Evolutionary conservation across 2,329 filamentous ascomycete genomes (phyloP).

Genomic region (Penicillium aurantiogriseum): DNA sequence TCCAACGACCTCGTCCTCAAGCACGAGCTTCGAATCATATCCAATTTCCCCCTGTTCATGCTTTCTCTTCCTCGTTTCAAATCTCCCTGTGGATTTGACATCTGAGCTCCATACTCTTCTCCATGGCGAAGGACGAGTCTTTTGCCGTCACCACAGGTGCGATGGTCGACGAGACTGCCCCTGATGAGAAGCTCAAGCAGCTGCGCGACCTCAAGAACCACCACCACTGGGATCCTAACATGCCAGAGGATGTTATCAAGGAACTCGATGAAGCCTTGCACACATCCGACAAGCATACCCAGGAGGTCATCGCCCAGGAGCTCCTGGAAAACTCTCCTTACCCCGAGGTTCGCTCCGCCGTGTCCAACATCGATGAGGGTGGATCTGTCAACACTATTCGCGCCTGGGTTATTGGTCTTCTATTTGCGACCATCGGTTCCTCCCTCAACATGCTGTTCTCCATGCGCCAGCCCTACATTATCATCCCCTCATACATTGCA

Average conservation of each 20-base stretch:
- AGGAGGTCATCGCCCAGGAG: conserved; percentile 57
- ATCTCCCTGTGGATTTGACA: not conserved
- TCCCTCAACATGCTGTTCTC: conserved; percentile 61
- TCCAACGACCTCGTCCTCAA: conserved; percentile 8
- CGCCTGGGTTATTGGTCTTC: conserved; percentile 61
- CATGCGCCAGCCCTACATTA: conserved; percentile 57
- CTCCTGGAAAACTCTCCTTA: conserved; percentile 67
- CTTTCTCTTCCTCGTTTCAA: not conserved
- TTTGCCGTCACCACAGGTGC: conserved; percentile 21
- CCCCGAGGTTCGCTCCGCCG: conserved; percentile 64
- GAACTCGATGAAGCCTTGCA: conserved; percentile 60
- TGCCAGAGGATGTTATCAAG: conserved; percentile 61
- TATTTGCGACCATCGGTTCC: conserved; percentile 63
- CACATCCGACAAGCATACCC: conserved; percentile 56
- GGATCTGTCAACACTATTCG: conserved; percentile 64
- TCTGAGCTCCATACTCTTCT: not conserved
- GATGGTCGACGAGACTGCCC: conserved; percentile 22
- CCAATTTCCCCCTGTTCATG: not conserved
- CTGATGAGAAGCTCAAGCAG: conserved; percentile 27
- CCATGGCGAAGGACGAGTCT: conserved; percentile 24
- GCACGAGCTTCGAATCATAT: not conserved
- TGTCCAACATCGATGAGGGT: conserved; percentile 64
- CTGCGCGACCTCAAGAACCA: conserved; percentile 59
- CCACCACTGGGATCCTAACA: conserved; percentile 64
- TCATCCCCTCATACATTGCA: conserved; percentile 61